A percentile compares a stretch with the other conserved stretches of the same genome.
Evolutionary conservation across 2,329 filamentous ascomycete species (phyloP).

Genomic region (Claviceps humidiphila): DNA sequence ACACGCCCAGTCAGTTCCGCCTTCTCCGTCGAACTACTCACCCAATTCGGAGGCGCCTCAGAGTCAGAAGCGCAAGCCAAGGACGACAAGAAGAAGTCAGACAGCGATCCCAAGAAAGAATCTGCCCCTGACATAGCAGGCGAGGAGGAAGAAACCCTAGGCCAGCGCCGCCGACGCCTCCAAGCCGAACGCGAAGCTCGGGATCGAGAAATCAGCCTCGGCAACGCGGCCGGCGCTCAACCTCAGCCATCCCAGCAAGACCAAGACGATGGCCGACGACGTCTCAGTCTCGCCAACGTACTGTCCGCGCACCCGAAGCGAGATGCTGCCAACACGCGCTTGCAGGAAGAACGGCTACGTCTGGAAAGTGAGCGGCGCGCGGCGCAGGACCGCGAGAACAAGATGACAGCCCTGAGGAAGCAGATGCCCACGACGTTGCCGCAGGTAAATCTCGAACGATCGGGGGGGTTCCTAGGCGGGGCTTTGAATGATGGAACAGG

Average conservation of each 20-base stretch:
- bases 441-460: conserved; percentile 16
- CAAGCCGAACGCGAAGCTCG: conserved; percentile 57
- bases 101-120: not conserved
- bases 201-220: conserved; percentile 37
- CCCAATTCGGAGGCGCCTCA: conserved; percentile 39
- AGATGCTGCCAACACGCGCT: conserved; percentile 24
- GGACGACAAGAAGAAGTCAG: not conserved
- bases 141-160: conserved; percentile 61
- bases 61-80: not conserved
- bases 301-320: conserved; percentile 30
- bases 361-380: conserved; percentile 28
- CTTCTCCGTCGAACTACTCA: conserved; percentile 58
- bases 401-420: conserved; percentile 32
- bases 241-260: conserved; percentile 13
- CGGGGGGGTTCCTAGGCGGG: conserved; percentile 37
- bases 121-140: not conserved
- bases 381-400: conserved; percentile 30
- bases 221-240: conserved; percentile 12
- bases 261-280: conserved; percentile 13
- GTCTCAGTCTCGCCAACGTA: conserved; percentile 50
- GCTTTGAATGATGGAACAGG: conserved; percentile 41
- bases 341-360: conserved; percentile 26
- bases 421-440: conserved; percentile 34
- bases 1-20: conserved; percentile 48
- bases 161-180: conserved; percentile 60